Base-by-base conservation (phyloP, 2,329 filamentous ascomycete species). In the Epichloe typhina region DNA sequence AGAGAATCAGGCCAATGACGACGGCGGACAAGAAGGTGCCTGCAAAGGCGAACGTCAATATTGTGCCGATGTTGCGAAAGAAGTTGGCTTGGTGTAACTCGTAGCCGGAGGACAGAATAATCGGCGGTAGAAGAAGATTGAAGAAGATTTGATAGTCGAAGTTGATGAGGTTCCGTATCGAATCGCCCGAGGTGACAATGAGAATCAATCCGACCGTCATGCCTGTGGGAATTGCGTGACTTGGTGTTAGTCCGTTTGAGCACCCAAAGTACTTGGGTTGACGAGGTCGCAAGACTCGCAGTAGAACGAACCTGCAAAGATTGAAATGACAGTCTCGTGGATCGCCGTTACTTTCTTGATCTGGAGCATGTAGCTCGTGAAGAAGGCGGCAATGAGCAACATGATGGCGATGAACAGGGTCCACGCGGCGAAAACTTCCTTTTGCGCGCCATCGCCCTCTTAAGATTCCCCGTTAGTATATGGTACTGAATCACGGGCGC, bases 91-190 rank as follows among this genome's bases (percentile, higher is more conserved):
- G 93, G 67, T 98, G 93, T 54, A 98, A 70, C 69, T 98, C 93
- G 70, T 97, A 98, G 50, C 93, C 93, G 15, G 91, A 96, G 15
- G 90, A 91, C 31, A 98, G 77, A 65, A 98, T 98, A 64, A 98
- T 98, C 51, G 93, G 93, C 38, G 93, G 93, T n/a, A 98, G 85
- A 12, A 98, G 80, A 44, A 98, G 80, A 68, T 98, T 98, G 76
- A 98, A 98, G 76, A 98, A 98, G 74, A 97, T 95, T 65, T 97
- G 90, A 66, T 96, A 96, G 72, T 97, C 86, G 74, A 98, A 98
- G 68, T 85, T 95, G 63, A 98, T 89, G 56, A 88, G 83, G 64
- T 87, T 86, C 66, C 90, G 84, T 60, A 98, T 89, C 55, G 85
- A 88, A 55, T 88, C 84, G 57, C 85, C 84, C 49, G 85, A 83